Conservation (phyloP, 2,329 filamentous ascomycete genomes). For the Sporothrix variecibatus region DNA sequence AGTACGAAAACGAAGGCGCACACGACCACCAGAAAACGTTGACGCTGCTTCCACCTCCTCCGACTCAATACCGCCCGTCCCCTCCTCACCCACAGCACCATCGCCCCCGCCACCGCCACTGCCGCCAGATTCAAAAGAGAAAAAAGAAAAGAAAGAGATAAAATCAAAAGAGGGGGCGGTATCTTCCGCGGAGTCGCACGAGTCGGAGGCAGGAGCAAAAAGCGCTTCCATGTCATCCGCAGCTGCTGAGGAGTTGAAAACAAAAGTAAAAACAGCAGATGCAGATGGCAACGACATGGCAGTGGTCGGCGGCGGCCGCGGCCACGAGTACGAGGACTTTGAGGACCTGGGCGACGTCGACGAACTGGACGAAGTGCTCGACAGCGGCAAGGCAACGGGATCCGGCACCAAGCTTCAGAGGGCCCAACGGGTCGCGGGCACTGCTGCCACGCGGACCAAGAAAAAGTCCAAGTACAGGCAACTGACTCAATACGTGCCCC, state of each 20-base stretch:
- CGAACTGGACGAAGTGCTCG: conserved; percentile 17
- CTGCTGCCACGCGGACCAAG: background rate
- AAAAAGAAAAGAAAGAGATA: background rate
- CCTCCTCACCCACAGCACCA: conserved; percentile 15
- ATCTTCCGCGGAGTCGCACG: background rate
- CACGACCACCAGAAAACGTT: background rate
- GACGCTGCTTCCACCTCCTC: background rate
- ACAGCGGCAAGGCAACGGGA: conserved; percentile 4
- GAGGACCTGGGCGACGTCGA: conserved; percentile 18
- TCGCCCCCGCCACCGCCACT: conserved; percentile 27
- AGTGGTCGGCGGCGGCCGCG: background rate
- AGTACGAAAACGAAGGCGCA: conserved; percentile 1
- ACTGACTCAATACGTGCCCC: conserved; percentile 71
- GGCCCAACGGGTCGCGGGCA: background rate
- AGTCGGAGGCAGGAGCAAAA: conserved; percentile 9
- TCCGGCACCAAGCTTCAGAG: conserved; percentile 27
- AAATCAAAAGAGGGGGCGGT: background rate
- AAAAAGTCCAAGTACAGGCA: conserved; percentile 34
- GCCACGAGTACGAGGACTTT: conserved; percentile 17
- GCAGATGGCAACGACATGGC: background rate
- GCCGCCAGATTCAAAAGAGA: conserved; percentile 22
- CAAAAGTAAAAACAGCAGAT: background rate
- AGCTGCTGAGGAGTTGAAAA: too few species aligned
- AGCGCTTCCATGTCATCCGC: conserved; percentile 1
- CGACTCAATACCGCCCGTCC: conserved; percentile 16